These are phyloP conservation scores for Rhizoclosmatium sp. DNA, from an alignment of 192 early-diverging fungal genomes.

Conservation along the genomic window DNA sequence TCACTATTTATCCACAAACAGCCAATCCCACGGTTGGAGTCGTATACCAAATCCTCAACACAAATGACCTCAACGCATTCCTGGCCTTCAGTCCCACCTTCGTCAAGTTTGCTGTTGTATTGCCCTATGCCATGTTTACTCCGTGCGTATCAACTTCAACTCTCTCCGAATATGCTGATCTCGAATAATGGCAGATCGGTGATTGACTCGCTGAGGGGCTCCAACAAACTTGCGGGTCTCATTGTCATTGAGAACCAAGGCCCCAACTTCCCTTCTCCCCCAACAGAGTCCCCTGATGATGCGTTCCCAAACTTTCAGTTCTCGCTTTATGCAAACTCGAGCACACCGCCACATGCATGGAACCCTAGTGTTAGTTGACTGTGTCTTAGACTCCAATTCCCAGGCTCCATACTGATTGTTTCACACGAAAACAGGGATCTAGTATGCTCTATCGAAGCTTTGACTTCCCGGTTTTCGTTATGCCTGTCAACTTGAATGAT, in stretches of 20 bases:
- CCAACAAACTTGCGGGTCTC: slow-evolving; percentile 64
- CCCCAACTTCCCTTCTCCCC: slow-evolving; percentile 42
- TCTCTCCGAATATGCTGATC: not conserved
- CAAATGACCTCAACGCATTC: slow-evolving; percentile 61
- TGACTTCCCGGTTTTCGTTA: slow-evolving; percentile 74
- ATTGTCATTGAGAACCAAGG: slow-evolving; percentile 51
- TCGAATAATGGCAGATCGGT: slow-evolving; percentile 50
- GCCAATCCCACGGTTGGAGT: slow-evolving; percentile 55
- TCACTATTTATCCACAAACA: not conserved
- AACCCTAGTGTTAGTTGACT: slow-evolving; percentile 65
- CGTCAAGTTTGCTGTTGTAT: slow-evolving; percentile 63
- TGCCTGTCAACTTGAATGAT: slow-evolving; percentile 31
- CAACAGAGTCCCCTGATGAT: slow-evolving; percentile 61
- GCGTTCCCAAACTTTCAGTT: slow-evolving; percentile 75
- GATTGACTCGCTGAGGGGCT: slow-evolving; percentile 49
- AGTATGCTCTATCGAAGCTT: slow-evolving; percentile 60
- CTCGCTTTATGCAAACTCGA: slow-evolving; percentile 68
- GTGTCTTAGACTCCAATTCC: no score
- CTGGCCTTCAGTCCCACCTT: slow-evolving; percentile 33
- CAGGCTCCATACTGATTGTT: not conserved
- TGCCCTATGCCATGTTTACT: slow-evolving; percentile 69
- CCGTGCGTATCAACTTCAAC: slow-evolving; percentile 46
- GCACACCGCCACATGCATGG: slow-evolving; percentile 62
- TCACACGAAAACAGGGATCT: slow-evolving; percentile 58
- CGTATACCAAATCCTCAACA: slow-evolving; percentile 58